These are phyloP conservation scores for Canna indica DNA, from an alignment of 176 grass and related monocot species.

Conservation along the genomic window DNA sequence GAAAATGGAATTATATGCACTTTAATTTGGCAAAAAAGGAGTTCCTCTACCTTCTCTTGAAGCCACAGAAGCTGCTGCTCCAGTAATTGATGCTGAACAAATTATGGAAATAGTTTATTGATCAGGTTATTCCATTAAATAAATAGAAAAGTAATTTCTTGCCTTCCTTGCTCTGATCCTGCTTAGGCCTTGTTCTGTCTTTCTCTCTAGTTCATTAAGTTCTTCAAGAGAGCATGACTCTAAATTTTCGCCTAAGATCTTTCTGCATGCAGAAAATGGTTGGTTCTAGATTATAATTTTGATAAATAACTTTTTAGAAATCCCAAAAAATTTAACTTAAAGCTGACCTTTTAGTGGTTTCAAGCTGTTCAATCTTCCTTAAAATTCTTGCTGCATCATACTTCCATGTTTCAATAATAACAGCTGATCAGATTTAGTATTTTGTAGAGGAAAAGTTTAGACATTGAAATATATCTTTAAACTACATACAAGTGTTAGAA, in stretches of 20 bases:
- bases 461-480: not conserved
- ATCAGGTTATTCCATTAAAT: not conserved
- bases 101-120: not conserved
- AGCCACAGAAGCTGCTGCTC: constrained; percentile 38
- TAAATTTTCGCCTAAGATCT: constrained; percentile 47
- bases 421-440: not conserved
- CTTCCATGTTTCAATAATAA: not conserved
- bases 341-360: not conserved
- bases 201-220: constrained; percentile 40
- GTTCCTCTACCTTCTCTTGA: constrained; percentile 47
- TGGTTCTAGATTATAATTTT: not conserved
- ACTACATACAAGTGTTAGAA: too few species aligned
- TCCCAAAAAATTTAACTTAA: not conserved
- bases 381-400: not conserved
- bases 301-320: too few species aligned
- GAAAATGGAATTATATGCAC: too few species aligned
- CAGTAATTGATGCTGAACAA: constrained; percentile 28
- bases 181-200: constrained; percentile 36
- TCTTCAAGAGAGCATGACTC: constrained; percentile 54
- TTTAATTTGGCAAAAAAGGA: too few species aligned
- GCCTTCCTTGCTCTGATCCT: constrained; percentile 50
- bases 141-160: not conserved
- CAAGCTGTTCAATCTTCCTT: not conserved
- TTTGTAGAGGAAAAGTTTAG: not conserved
- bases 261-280: constrained; percentile 29